Percentiles rank a stretch among this genome's conserved stretches.
These are phyloP conservation scores for Phytophthora chlamydospora DNA, from an alignment of 352 stramenopile genomes.

Conservation along the genomic window DNA sequence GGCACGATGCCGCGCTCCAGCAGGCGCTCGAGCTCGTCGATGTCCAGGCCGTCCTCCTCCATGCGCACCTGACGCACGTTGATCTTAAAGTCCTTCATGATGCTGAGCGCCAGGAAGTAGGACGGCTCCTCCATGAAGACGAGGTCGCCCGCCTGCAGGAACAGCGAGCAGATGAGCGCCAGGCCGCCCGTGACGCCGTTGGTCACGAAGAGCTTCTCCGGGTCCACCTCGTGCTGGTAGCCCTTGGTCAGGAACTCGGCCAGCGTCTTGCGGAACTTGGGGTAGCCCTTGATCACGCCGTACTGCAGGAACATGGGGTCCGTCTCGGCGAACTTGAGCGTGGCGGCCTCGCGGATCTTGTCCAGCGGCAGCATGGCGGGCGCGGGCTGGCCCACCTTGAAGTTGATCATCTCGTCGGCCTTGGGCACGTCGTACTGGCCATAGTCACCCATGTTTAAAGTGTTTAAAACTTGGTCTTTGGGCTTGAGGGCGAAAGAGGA, in stretches of 20 bases:
- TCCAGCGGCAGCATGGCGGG: conserved; percentile 85
- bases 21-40: conserved; percentile 88
- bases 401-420: conserved; percentile 89
- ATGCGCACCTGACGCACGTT: conserved; percentile 91
- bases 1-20: conserved; percentile 76
- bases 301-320: conserved; percentile 92
- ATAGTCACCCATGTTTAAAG: conserved; percentile 77
- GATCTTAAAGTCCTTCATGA: conserved; percentile 95
- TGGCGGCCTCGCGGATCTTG: conserved; percentile 81
- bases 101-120: conserved; percentile 94
- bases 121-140: conserved; percentile 94
- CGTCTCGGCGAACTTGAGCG: conserved; percentile 83
- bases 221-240: conserved; percentile 77
- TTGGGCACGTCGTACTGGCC: conserved; percentile 84
- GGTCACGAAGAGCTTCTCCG: conserved; percentile 92
- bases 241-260: conserved; percentile 81
- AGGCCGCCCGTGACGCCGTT: conserved; percentile 93
- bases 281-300: conserved; percentile 88
- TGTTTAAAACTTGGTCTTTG: neutral
- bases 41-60: conserved; percentile 87
- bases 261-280: conserved; percentile 82
- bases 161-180: conserved; percentile 90
- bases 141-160: conserved; percentile 87
- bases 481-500: conserved; percentile 6
- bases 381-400: conserved; percentile 89